Conservation (phyloP, 2,329 filamentous ascomycete species). For the Septoria linicola region DNA sequence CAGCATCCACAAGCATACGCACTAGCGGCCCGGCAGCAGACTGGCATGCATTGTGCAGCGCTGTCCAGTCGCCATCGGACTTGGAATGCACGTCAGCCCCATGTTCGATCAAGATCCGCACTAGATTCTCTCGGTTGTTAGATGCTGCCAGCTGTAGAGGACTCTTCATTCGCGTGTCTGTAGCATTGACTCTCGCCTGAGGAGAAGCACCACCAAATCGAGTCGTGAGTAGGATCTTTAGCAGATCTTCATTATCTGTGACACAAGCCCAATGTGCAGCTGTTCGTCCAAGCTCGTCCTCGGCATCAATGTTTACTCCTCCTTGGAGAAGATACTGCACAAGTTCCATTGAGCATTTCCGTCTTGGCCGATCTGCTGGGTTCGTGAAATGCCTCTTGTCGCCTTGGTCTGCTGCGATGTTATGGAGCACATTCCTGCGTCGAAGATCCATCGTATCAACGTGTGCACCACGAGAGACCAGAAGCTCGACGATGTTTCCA, state of each 20-base stretch:
- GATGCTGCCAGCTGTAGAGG: constrained; percentile 28
- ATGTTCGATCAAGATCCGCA: constrained; percentile 89
- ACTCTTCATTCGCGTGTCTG: constrained; percentile 28
- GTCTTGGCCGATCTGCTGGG: constrained; percentile 15
- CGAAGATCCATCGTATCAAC: constrained; percentile 27
- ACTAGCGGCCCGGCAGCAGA: constrained; percentile 22
- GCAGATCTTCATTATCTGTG: constrained; percentile 28
- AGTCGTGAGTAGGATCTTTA: constrained; percentile 22
- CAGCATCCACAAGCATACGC: constrained; percentile 26
- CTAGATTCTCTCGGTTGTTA: constrained; percentile 39
- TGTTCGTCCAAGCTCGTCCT: constrained; percentile 27
- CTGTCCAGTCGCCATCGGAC: constrained; percentile 89
- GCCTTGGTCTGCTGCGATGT: constrained; percentile 44
- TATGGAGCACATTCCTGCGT: constrained; percentile 39
- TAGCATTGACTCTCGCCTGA: constrained; percentile 22
- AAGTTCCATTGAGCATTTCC: constrained; percentile 25
- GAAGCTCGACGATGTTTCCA: constrained; percentile 40
- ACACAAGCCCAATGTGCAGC: constrained; percentile 32
- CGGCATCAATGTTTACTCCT: constrained; percentile 27
- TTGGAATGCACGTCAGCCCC: constrained; percentile 85
- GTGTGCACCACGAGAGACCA: constrained; percentile 36
- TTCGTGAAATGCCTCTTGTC: constrained; percentile 15
- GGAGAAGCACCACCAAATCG: constrained; percentile 24
- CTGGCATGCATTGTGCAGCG: constrained; percentile 61
- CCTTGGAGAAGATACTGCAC: constrained; percentile 28